Evolutionary conservation across 2,329 filamentous ascomycete genomes (phyloP).

Genomic region (Alternaria panax): DNA sequence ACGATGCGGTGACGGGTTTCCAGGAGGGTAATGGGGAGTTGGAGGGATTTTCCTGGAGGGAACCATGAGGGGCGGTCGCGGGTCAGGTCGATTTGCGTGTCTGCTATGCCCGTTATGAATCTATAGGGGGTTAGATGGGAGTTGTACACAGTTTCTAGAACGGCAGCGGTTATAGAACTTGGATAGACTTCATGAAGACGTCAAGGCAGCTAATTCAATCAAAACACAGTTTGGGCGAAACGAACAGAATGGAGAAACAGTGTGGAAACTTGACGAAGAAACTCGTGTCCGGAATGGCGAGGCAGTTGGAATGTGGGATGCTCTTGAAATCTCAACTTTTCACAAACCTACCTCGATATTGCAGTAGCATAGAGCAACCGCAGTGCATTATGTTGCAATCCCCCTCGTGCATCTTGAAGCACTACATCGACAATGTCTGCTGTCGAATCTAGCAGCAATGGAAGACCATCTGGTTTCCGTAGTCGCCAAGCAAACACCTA

Average conservation of each 20-base stretch:
- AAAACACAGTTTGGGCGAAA: background rate
- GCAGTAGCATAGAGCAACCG: conserved; percentile 76
- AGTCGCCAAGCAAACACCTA: conserved; percentile 46
- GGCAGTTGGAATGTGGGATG: background rate
- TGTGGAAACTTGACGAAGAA: background rate
- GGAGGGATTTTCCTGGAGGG: conserved; percentile 29
- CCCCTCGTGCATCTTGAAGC: conserved; percentile 64
- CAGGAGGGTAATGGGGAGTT: conserved; percentile 74
- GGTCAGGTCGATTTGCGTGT: conserved; percentile 60
- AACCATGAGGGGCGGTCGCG: conserved; percentile 40
- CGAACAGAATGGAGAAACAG: background rate
- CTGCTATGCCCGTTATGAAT: conserved; percentile 82
- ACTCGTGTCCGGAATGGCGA: background rate
- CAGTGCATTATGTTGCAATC: conserved; percentile 65
- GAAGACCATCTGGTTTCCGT: conserved; percentile 55
- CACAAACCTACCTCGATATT: conserved; percentile 67
- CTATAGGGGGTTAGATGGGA: conserved; percentile 49
- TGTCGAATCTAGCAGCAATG: conserved; percentile 81
- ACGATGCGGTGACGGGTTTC: conserved; percentile 89
- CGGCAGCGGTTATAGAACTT: background rate
- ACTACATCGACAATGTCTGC: conserved; percentile 74
- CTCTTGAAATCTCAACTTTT: background rate
- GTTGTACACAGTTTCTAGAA: background rate
- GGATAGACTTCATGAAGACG: background rate
- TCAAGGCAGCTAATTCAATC: background rate